These are phyloP conservation scores for Xylariales sp. DNA, from an alignment of 2,329 filamentous ascomycete genomes.

Conservation along the genomic window DNA sequence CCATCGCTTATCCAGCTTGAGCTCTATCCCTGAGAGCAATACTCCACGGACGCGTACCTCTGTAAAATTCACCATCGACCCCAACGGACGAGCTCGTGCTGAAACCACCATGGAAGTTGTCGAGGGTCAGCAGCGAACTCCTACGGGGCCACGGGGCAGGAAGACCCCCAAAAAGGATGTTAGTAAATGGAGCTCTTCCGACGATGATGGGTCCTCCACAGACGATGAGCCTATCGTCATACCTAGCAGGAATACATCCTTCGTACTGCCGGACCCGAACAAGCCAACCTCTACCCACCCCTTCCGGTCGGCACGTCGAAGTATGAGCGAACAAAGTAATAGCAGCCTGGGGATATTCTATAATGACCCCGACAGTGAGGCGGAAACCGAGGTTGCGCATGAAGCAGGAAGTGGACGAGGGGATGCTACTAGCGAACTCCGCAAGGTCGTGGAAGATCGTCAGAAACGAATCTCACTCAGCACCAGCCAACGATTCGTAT, in stretches of 20 bases:
- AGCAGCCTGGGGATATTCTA: conserved; percentile 35
- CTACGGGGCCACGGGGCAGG: conserved; percentile 14
- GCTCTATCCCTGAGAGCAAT: conserved; percentile 53
- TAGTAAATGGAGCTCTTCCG: conserved; percentile 40
- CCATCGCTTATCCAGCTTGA: conserved; percentile 45
- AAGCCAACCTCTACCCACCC: conserved; percentile 40
- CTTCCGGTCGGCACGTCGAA: conserved; percentile 42
- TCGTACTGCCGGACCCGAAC: conserved; percentile 50
- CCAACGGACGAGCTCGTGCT: conserved; percentile 54
- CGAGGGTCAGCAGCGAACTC: conserved; percentile 16
- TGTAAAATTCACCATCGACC: conserved; percentile 60
- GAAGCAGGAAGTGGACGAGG: conserved; percentile 37
- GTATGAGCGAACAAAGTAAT: conserved; percentile 45
- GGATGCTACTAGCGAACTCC: conserved; percentile 57
- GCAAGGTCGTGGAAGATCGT: conserved; percentile 51
- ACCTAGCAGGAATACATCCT: conserved; percentile 56
- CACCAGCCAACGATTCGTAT: conserved; percentile 28
- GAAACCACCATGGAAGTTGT: conserved; percentile 43
- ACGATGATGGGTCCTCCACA: conserved; percentile 50
- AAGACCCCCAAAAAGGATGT: conserved; percentile 12
- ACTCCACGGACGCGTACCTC: conserved; percentile 45
- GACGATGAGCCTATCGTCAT: conserved; percentile 64
- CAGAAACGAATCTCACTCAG: conserved; percentile 35
- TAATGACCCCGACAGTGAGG: conserved; percentile 49
- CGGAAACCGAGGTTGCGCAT: conserved; percentile 54